Percentiles rank a stretch among this genome's conserved stretches.
These are phyloP conservation scores for Neoboletus magnificus DNA, from an alignment of 768 basidiomycete genomes.

Conservation along the genomic window DNA sequence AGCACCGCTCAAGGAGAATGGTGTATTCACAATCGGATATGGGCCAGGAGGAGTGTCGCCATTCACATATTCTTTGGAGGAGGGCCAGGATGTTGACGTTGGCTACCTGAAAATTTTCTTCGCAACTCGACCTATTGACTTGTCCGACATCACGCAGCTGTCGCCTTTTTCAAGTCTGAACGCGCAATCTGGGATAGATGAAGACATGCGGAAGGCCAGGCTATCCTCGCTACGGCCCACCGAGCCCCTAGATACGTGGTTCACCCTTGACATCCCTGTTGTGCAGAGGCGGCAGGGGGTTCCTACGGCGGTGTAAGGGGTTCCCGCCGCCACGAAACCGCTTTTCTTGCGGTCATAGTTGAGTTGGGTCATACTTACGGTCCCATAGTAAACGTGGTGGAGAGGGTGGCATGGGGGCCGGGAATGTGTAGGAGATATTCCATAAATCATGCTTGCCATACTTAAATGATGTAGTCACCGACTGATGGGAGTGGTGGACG, in stretches of 20 bases:
- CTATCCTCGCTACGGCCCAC: neutral
- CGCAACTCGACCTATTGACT: slow-evolving; percentile 25
- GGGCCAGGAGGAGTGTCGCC: slow-evolving; percentile 27
- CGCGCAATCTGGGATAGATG: neutral
- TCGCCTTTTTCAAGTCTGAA: slow-evolving; percentile 27
- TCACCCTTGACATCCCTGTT: slow-evolving; percentile 15
- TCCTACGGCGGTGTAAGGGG: neutral
- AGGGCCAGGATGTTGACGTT: slow-evolving; percentile 29
- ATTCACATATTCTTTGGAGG: slow-evolving; percentile 2
- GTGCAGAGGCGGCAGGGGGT: slow-evolving; percentile 12
- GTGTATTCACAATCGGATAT: slow-evolving; percentile 38
- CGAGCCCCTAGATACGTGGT: slow-evolving; percentile 10
- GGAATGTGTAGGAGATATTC: neutral
- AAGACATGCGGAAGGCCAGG: neutral
- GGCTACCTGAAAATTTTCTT: slow-evolving; percentile 35
- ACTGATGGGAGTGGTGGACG: neutral
- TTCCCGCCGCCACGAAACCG: no score
- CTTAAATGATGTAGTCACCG: neutral
- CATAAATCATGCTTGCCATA: neutral
- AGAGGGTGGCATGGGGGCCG: neutral
- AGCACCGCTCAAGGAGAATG: slow-evolving; percentile 4
- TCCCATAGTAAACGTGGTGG: neutral
- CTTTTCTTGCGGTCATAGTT: neutral
- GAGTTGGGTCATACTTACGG: no score
- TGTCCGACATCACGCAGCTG: slow-evolving; percentile 33